Conservation (phyloP, 495 filamentous ascomycete species). For the Penicillium psychrofluorescens region DNA sequence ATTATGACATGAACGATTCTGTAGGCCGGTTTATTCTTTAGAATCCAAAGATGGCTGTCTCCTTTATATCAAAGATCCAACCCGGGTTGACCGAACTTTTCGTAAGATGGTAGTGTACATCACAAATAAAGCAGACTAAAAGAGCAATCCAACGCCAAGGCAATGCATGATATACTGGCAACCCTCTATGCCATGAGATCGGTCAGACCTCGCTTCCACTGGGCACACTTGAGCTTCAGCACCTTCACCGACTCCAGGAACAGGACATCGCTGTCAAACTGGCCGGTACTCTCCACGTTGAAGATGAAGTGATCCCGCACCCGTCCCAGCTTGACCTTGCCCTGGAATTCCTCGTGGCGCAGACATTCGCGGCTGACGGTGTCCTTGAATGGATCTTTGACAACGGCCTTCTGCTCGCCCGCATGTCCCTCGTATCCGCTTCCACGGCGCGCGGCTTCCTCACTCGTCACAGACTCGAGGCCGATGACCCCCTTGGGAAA, state of each 20-base stretch:
- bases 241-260: constrained; percentile 83
- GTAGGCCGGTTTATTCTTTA: constrained; percentile 11
- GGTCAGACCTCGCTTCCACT: constrained; percentile 55
- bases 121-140: constrained; percentile 18
- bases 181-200: constrained; percentile 41
- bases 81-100: constrained; percentile 28
- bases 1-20: constrained; percentile 10
- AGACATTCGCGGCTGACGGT: constrained; percentile 91
- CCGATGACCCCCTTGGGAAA: constrained; percentile 87
- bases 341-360: constrained; percentile 87
- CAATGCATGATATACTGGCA: constrained; percentile 35
- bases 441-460: constrained; percentile 53
- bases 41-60: constrained; percentile 20
- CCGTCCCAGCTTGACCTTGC: constrained; percentile 88
- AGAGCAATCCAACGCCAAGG: constrained; percentile 35
- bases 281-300: constrained; percentile 87
- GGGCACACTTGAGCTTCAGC: constrained; percentile 69
- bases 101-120: constrained; percentile 38
- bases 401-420: constrained; percentile 77
- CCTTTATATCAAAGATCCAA: constrained; percentile 31
- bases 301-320: constrained; percentile 96
- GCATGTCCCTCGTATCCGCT: constrained; percentile 65
- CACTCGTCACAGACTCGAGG: constrained; percentile 60
- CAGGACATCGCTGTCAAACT: constrained; percentile 82
- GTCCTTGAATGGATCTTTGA: constrained; percentile 73